Evolutionary conservation across 1,284 basidiomycete genomes (phyloP), one percentile per base, ranked within the genome.

Genomic region (Prillingera fragicola): DNA sequence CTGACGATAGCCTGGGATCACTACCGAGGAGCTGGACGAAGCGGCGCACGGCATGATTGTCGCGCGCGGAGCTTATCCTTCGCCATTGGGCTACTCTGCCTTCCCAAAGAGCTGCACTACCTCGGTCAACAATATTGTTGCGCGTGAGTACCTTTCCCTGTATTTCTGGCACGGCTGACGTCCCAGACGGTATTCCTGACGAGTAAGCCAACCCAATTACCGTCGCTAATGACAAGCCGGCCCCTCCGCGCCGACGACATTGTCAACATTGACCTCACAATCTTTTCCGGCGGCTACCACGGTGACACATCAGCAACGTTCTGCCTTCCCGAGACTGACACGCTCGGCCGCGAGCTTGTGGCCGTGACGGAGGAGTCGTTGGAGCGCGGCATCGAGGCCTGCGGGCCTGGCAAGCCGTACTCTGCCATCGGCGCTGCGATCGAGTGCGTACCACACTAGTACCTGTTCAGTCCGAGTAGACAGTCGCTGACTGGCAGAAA

Each of bases 91-190:
- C 1, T 95, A 94, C 68, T 75, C 77, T 21, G 82, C 81, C 8
- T 94, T 84, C 62, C 89, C 90, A 6, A 83, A 81, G 54, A 85
- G 87, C 25, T 87, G 86, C 57, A 92, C 89, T 62, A 94, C 89
- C 15, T 73, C 73, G 2, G 70, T 78, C 40, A 95, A 96, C 63
- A 95, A 95, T 56, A 74, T 72, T 22, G 65, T 72, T 41, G 69
- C 68, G 26, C 68, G 70, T 73, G 38, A 54, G 69, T 62, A 10
- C 24, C 5, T 5, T 17, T 14, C 9, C 17, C 9, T 17, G 40
- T 10, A 17, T 23, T 14, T 27, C 23, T 36, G 31, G 2, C 17
- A 4, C 14, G 9, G 33, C 41, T 46, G 32, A 42, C 39, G 13
- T n/a, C 10, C 10, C 78, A 28, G 88, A 92, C 63, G 88, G 89